phyloP scores from a whole-genome alignment of 176 grass and related monocot species.

The Panicum miliaceum region DNA sequence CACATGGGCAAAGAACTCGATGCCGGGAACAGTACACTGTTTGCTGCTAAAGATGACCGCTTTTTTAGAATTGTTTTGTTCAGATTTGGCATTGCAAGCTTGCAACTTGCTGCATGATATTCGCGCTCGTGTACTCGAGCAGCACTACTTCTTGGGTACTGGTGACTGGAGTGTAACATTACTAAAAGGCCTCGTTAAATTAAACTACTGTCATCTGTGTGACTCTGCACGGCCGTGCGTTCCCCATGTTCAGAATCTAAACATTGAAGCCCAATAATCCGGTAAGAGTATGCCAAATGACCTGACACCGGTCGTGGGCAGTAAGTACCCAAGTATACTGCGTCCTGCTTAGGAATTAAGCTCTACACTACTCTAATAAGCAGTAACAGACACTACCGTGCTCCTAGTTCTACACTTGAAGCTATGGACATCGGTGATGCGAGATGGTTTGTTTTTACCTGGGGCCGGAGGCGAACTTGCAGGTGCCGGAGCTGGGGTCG shows the following conservation, averaged over 20 bases:
- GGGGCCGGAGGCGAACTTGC: slow-evolving; percentile 42
- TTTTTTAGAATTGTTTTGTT: background rate
- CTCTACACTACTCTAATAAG: slow-evolving; percentile 10
- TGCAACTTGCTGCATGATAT: background rate
- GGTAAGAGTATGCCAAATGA: slow-evolving; percentile 8
- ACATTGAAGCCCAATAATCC: background rate
- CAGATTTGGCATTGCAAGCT: background rate
- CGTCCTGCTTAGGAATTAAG: slow-evolving; percentile 27
- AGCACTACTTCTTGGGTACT: background rate
- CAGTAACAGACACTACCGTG: background rate
- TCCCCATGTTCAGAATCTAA: slow-evolving; percentile 20
- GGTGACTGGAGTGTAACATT: background rate
- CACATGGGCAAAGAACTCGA: slow-evolving; percentile 43
- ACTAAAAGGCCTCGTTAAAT: background rate
- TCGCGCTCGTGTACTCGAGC: background rate
- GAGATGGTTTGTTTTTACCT: background rate
- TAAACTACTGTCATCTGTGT: background rate
- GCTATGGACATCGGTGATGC: background rate
- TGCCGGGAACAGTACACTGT: background rate
- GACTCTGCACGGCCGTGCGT: background rate
- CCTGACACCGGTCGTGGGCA: background rate
- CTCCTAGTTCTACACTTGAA: background rate
- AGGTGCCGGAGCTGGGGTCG: slow-evolving; percentile 62
- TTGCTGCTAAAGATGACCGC: background rate
- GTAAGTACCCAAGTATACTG: background rate